Evolutionary conservation across 176 grass and related monocot species (phyloP).

Genomic region (Ampelocalamus luodianensis): DNA sequence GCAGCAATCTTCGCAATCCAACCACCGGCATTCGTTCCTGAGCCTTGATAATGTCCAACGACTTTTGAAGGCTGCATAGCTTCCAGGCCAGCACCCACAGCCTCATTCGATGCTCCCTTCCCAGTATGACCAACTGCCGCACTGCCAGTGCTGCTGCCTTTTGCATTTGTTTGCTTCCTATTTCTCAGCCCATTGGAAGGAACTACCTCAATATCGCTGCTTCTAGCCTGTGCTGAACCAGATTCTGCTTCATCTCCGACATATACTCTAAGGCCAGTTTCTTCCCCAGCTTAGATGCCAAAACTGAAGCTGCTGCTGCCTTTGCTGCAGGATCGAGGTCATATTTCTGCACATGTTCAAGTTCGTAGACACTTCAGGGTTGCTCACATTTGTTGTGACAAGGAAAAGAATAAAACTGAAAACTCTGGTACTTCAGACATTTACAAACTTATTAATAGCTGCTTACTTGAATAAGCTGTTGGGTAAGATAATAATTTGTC

Average conservation of each 20-base stretch:
- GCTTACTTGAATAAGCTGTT: slow-evolving; percentile 88
- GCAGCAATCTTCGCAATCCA: slow-evolving; percentile 89
- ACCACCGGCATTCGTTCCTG: slow-evolving; percentile 63
- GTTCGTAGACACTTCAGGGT: not conserved
- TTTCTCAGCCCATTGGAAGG: slow-evolving; percentile 71
- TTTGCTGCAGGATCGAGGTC: slow-evolving; percentile 94
- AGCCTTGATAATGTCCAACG: slow-evolving; percentile 80
- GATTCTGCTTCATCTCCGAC: slow-evolving; percentile 65
- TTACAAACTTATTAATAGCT: slow-evolving; percentile 23
- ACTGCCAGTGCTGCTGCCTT: slow-evolving; percentile 49
- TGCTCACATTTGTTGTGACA: not conserved
- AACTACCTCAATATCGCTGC: slow-evolving; percentile 57
- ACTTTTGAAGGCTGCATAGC: slow-evolving; percentile 46
- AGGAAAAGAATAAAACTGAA: slow-evolving; percentile 23
- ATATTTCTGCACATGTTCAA: slow-evolving; percentile 75
- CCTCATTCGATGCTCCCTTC: slow-evolving; percentile 38
- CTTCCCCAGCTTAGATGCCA: slow-evolving; percentile 83
- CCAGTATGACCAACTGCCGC: slow-evolving; percentile 35
- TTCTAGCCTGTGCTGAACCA: slow-evolving; percentile 52
- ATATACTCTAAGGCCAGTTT: slow-evolving; percentile 74
- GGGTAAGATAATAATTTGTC: slow-evolving; percentile 92
- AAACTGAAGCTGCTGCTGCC: slow-evolving; percentile 72
- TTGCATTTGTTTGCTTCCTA: slow-evolving; percentile 62
- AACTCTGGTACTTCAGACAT: not conserved
- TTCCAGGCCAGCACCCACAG: slow-evolving; percentile 50